phyloP scores from a whole-genome alignment of 2,329 filamentous ascomycete genomes.

The Uncinocarpus reesii region DNA sequence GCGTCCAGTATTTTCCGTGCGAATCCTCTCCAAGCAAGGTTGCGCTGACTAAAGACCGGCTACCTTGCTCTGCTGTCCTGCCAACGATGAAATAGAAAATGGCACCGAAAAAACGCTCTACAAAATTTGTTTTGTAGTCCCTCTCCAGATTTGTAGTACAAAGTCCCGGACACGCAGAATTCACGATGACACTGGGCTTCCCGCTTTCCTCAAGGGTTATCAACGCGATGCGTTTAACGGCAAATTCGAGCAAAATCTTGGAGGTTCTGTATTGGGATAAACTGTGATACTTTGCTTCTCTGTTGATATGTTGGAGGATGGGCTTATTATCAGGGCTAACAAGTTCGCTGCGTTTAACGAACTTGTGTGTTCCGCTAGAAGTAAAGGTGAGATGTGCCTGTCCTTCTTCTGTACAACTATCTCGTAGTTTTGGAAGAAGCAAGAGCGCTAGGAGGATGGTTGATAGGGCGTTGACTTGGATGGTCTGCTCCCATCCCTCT shows the following conservation, averaged over 20 bases:
- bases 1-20: constrained; percentile 38
- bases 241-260: constrained; percentile 37
- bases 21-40: constrained; percentile 35
- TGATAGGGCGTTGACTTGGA: constrained; percentile 51
- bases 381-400: constrained; percentile 38
- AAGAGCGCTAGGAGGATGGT: constrained; percentile 46
- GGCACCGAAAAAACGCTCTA: constrained; percentile 28
- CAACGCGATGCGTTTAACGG: constrained; percentile 31
- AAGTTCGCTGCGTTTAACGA: constrained; percentile 23
- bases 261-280: constrained; percentile 34
- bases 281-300: constrained; percentile 22
- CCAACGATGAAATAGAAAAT: constrained; percentile 32
- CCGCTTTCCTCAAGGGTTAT: constrained; percentile 26
- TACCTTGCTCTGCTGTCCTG: constrained; percentile 37
- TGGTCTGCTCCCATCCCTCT: constrained; percentile 42
- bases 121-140: constrained; percentile 30
- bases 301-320: constrained; percentile 30
- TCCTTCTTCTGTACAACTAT: constrained; percentile 23
- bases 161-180: constrained; percentile 38
- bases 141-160: constrained; percentile 36
- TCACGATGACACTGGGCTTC: constrained; percentile 34
- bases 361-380: constrained; percentile 35
- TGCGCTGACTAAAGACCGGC: constrained; percentile 35
- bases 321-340: constrained; percentile 18
- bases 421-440: constrained; percentile 40